These are phyloP conservation scores for Blastobotrys illinoisensis DNA, from an alignment of 1,139 yeast species.

Conservation along the genomic window DNA sequence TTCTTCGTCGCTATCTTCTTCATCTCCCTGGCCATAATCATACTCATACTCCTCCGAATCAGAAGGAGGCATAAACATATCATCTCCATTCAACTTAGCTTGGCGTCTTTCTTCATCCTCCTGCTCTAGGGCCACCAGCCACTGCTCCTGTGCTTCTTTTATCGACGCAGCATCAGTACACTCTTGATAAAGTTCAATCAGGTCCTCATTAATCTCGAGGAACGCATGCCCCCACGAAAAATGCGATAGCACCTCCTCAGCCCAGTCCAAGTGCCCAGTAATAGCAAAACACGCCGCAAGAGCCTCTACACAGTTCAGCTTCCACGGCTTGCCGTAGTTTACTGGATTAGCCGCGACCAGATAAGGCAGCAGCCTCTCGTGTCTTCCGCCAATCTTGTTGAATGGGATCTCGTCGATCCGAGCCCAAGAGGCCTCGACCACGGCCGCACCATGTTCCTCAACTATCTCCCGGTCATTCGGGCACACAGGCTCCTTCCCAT, in stretches of 20 bases:
- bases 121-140: slow-evolving; percentile 62
- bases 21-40: slow-evolving; percentile 21
- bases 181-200: slow-evolving; percentile 63
- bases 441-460: slow-evolving; percentile 83
- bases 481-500: slow-evolving; percentile 85
- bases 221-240: slow-evolving; percentile 94
- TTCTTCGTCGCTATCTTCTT: slow-evolving; percentile 8
- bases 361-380: slow-evolving; percentile 84
- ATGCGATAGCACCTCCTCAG: slow-evolving; percentile 62
- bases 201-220: slow-evolving; percentile 72
- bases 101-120: slow-evolving; percentile 60
- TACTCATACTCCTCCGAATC: slow-evolving; percentile 28
- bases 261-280: slow-evolving; percentile 90
- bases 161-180: slow-evolving; percentile 83
- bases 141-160: slow-evolving; percentile 63
- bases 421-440: slow-evolving; percentile 99
- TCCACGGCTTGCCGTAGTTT: slow-evolving; percentile 96
- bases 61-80: slow-evolving; percentile 57
- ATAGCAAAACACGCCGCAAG: slow-evolving; percentile 96
- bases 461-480: slow-evolving; percentile 80
- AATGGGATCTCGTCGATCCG: slow-evolving; percentile 93
- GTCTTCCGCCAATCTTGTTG: slow-evolving; percentile 81
- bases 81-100: slow-evolving; percentile 42
- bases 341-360: slow-evolving; percentile 96
- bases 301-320: slow-evolving; percentile 93